A percentile compares a stretch with the other conserved stretches of the same genome.
phyloP scores from a whole-genome alignment of 1,284 basidiomycete genomes.

The Inonotus hispidus region DNA sequence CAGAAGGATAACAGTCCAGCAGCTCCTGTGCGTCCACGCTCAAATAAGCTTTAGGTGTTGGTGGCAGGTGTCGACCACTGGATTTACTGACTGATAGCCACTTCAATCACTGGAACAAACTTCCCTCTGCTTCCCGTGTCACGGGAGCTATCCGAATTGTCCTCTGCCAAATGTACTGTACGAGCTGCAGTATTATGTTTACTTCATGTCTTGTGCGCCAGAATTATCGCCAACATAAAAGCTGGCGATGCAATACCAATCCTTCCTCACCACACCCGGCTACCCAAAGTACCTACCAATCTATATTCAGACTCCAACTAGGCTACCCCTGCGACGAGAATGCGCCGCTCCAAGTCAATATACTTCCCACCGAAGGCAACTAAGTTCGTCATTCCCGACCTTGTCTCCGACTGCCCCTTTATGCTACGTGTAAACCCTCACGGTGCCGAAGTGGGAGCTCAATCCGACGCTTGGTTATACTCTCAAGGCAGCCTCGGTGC shows the following conservation, averaged over 20 bases:
- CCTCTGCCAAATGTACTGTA: background rate
- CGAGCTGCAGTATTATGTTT: too few relatives aligned
- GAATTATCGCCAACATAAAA: too few relatives aligned
- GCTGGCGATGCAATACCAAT: too few relatives aligned
- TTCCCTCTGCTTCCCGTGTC: background rate
- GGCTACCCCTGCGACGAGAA: background rate
- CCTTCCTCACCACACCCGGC: too few relatives aligned
- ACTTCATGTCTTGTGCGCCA: too few relatives aligned
- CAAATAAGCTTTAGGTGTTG: background rate
- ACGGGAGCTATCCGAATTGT: background rate
- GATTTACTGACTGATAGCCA: background rate
- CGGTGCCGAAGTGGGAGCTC: constrained; percentile 47
- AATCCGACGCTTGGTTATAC: constrained; percentile 66
- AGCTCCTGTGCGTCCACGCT: background rate
- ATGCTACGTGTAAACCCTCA: constrained; percentile 48
- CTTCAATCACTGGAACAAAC: background rate
- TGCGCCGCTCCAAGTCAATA: constrained; percentile 10
- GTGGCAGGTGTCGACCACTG: background rate
- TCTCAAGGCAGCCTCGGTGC: constrained; percentile 49
- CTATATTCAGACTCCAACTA: too few relatives aligned
- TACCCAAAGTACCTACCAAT: too few relatives aligned
- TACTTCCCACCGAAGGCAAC: constrained; percentile 18
- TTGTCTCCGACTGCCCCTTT: constrained; percentile 62
- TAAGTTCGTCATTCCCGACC: constrained; percentile 55
- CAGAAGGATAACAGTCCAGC: background rate